phyloP scores from a whole-genome alignment of 305 asterid genomes.

The Rubia tinctorum region DNA sequence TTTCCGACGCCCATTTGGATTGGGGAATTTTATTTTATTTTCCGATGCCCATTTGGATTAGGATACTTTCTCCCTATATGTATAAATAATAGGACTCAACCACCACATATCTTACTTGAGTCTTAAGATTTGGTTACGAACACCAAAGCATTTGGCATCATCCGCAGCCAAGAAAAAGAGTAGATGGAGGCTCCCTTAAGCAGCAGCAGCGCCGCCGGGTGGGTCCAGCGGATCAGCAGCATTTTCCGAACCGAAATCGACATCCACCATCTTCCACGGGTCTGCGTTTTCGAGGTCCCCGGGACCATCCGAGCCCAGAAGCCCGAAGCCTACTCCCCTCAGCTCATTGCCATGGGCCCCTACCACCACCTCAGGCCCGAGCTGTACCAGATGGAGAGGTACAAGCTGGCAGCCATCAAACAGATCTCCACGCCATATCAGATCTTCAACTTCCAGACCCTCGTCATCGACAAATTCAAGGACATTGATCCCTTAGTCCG shows the following conservation, averaged over 20 bases:
- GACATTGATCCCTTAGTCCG: conserved; percentile 31
- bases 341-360: conserved; percentile 40
- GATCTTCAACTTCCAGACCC: conserved; percentile 13
- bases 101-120: no score
- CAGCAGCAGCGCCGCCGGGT: conserved; percentile 29
- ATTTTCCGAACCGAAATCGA: conserved; percentile 26
- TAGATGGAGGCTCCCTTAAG: conserved; percentile 7
- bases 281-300: conserved; percentile 34
- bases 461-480: conserved; percentile 18
- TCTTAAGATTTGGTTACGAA: no score
- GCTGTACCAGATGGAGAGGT: conserved; percentile 33
- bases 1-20: no score
- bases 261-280: conserved; percentile 27
- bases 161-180: background rate
- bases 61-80: no score
- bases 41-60: no score
- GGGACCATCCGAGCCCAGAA: conserved; percentile 23
- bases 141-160: background rate
- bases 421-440: conserved; percentile 24
- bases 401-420: conserved; percentile 35
- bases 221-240: conserved; percentile 37
- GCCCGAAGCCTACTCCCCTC: conserved; percentile 48
- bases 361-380: conserved; percentile 51
- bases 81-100: no score
- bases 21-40: no score